A percentile compares a stretch with the other conserved stretches of the same genome.
phyloP scores from a whole-genome alignment of 225 moss, liverwort and hornwort genomes.

The Pleurozium schreberi region DNA sequence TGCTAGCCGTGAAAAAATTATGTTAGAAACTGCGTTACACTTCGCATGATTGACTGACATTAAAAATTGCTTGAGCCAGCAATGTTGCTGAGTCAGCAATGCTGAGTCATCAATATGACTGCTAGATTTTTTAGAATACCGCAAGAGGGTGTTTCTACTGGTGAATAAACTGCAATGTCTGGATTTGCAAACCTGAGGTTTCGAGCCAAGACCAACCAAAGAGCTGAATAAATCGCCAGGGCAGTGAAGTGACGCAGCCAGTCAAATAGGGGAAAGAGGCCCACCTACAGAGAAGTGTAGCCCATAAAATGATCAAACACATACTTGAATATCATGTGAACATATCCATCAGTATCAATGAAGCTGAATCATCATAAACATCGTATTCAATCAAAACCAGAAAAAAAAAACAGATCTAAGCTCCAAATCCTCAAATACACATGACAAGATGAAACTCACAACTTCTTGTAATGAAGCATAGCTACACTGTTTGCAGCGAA shows the following conservation, averaged over 20 bases:
- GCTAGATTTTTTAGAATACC: not conserved
- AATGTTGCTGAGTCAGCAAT: not conserved
- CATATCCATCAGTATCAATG: not conserved
- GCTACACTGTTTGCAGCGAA: not conserved
- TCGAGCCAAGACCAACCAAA: conserved; percentile 26
- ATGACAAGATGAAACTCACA: not conserved
- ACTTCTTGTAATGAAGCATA: not conserved
- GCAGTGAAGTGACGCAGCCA: conserved; percentile 41
- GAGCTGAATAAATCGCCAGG: conserved; percentile 24
- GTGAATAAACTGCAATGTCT: not conserved
- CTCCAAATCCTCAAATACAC: not conserved
- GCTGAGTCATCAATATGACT: not conserved
- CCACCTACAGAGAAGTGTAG: conserved; percentile 17
- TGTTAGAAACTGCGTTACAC: not conserved
- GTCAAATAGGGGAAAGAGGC: conserved; percentile 38
- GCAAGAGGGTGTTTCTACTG: not conserved
- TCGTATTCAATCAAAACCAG: not conserved
- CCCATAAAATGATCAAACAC: not conserved
- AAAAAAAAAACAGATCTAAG: not conserved
- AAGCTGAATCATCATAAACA: not conserved
- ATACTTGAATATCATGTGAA: not conserved
- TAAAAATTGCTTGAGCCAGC: not conserved
- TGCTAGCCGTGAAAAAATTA: too few species aligned
- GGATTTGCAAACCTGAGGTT: conserved; percentile 16
- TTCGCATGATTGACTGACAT: not conserved